These are phyloP conservation scores for Tuber melanosporum DNA, from an alignment of 495 filamentous ascomycete species.

Conservation along the genomic window DNA sequence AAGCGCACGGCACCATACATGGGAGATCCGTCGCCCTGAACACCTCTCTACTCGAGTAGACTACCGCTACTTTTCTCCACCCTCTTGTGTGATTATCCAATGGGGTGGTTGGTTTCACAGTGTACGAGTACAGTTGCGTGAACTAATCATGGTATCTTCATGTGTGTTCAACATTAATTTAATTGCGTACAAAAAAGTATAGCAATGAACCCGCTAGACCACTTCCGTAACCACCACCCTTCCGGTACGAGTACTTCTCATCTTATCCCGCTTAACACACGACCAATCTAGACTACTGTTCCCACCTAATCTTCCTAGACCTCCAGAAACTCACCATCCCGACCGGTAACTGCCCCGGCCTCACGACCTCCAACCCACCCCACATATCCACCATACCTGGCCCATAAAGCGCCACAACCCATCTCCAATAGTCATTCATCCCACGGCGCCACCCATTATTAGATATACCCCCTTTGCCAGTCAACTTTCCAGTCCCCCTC, in stretches of 20 bases:
- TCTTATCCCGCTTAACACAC: background rate
- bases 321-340: slow-evolving; percentile 60
- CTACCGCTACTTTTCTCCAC: background rate
- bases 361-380: slow-evolving; percentile 58
- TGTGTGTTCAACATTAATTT: background rate
- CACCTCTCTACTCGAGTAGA: no score
- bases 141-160: background rate
- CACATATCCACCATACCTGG: slow-evolving; percentile 55
- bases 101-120: background rate
- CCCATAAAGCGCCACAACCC: slow-evolving; percentile 57
- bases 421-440: slow-evolving; percentile 53
- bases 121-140: background rate
- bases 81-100: background rate
- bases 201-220: background rate
- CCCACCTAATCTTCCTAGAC: slow-evolving; percentile 56
- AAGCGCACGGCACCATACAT: no score
- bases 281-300: slow-evolving; percentile 37
- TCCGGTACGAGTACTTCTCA: no score
- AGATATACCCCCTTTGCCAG: slow-evolving; percentile 6
- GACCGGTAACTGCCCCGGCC: slow-evolving; percentile 56
- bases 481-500: background rate
- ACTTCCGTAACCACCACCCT: background rate
- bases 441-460: background rate
- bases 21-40: background rate
- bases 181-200: background rate